Conservation (phyloP, 2,329 filamentous ascomycete species). For the Aureobasidium sp. region DNA sequence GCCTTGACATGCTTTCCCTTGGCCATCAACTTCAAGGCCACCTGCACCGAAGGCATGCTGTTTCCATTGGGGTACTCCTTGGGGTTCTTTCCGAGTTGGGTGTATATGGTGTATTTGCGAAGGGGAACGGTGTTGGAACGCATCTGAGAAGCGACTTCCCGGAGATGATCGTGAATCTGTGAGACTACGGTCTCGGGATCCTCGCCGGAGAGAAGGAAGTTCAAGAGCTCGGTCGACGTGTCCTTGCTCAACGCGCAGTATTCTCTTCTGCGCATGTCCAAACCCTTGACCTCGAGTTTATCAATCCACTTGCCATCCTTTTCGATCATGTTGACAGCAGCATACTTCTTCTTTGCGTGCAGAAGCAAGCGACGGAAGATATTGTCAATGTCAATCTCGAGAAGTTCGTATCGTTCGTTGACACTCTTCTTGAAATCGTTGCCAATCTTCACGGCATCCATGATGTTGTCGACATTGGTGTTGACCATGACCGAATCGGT, state of each 20-base stretch:
- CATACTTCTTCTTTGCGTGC: conserved; percentile 99
- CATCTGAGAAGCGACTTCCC: conserved; percentile 79
- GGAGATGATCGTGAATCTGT: conserved; percentile 87
- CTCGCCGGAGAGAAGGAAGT: conserved; percentile 88
- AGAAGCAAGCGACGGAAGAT: conserved; percentile 87
- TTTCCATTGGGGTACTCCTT: conserved; percentile 90
- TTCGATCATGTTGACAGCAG: conserved; percentile 87
- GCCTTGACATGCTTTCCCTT: conserved; percentile 82
- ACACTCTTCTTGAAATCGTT: conserved; percentile 91
- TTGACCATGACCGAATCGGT: conserved; percentile 99
- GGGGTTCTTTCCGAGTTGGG: conserved; percentile 89
- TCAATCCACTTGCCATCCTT: conserved; percentile 78
- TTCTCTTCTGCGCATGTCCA: conserved; percentile 96
- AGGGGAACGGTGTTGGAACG: conserved; percentile 64
- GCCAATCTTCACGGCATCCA: conserved; percentile 82
- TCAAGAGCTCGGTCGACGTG: conserved; percentile 75
- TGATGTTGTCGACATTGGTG: conserved; percentile 88
- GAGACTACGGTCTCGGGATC: conserved; percentile 81
- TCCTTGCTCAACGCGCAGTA: conserved; percentile 95
- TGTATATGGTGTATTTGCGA: conserved; percentile 94
- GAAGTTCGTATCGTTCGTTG: conserved; percentile 82
- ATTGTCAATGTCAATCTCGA: conserved; percentile 98
- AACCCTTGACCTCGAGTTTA: conserved; percentile 94
- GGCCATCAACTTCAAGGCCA: conserved; percentile 78
- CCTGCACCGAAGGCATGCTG: conserved; percentile 94